Evolutionary conservation across 2,329 filamentous ascomycete species (phyloP), one percentile per base, ranked within the genome.

Genomic region (Lasiodiplodia hormozganensis): DNA sequence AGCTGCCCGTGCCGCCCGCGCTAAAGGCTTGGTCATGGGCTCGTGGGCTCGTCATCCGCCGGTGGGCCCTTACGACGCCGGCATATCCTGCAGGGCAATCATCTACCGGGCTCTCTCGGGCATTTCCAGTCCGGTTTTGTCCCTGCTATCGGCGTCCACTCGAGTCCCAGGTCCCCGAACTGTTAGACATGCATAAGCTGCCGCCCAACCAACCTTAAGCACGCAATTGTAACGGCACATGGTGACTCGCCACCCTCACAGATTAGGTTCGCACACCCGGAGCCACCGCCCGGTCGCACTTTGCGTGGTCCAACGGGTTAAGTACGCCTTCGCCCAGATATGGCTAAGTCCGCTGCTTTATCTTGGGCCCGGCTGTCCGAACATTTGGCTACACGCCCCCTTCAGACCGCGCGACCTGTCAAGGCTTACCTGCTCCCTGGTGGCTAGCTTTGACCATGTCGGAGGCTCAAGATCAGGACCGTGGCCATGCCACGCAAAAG

Each of bases 141-240:
- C 38, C 52, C n/a, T 52, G 47, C 21, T 21, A 21, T 52, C 58
- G 31, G 16, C 25, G 18, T 62, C 25, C 16, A 47, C 43, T 64
- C 43, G 25, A 38, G 31, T 6, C 4, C 28, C 28, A 36, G 60
- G 28, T 64, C 47, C 31, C 60, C 60, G 60, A n/a, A 21, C 23
- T 52, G 43, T 31, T 36, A 18, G 18, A 62, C 23, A 18, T 43
- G 65, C 53, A 49, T 52, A 62, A 34, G 16, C 43, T 51, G 23
- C 16, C 23, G 60, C 28, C 40, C 34, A 56, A 38, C n/a, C 54
- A 57, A 56, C 52, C 25, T 66, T 23, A 57, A 67, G 65, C 65
- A 67, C 65, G 65, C 65, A 67, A 67, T 58, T 47, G 28, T 54
- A n/a, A 40, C 43, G 65, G 10, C 36, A 18, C 65, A 60, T 67